Conservation (phyloP, 2,329 filamentous ascomycete species). For the Endocalyx cinctus region DNA sequence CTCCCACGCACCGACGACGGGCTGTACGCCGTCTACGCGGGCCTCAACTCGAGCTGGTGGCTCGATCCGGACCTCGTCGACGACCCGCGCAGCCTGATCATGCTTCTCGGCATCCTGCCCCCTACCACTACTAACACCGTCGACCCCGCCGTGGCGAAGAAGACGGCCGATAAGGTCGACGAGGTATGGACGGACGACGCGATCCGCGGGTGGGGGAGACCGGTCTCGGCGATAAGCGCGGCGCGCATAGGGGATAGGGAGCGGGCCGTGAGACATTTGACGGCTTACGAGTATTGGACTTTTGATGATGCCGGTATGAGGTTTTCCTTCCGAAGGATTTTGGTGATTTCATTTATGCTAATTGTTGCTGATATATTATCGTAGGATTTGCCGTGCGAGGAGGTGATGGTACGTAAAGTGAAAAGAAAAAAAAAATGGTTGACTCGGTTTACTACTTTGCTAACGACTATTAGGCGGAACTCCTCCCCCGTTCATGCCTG, state of each 20-base stretch:
- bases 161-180: constrained; percentile 35
- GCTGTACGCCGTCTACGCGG: constrained; percentile 43
- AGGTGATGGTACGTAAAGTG: constrained; percentile 20
- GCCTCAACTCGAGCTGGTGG: constrained; percentile 41
- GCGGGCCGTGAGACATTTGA: constrained; percentile 36
- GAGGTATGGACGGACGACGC: constrained; percentile 37
- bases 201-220: constrained; percentile 43
- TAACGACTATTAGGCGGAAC: too few species aligned
- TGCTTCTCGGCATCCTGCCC: constrained; percentile 40
- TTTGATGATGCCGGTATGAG: constrained; percentile 33
- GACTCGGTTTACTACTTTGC: too few species aligned
- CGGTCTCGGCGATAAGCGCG: constrained; percentile 42
- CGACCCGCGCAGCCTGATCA: constrained; percentile 41
- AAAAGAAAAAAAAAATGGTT: too few species aligned
- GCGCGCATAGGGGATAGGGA: constrained; percentile 36
- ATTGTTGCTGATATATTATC: too few species aligned
- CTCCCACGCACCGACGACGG: constrained; percentile 38
- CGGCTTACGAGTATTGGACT: constrained; percentile 36
- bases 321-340: background rate
- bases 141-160: constrained; percentile 28
- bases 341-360: background rate
- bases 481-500: constrained; percentile 33
- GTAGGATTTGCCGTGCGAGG: constrained; percentile 25
- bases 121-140: constrained; percentile 32
- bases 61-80: constrained; percentile 28